These are phyloP conservation scores for Scutellaria galericulata DNA, from an alignment of 257 asterid species.

Conservation along the genomic window DNA sequence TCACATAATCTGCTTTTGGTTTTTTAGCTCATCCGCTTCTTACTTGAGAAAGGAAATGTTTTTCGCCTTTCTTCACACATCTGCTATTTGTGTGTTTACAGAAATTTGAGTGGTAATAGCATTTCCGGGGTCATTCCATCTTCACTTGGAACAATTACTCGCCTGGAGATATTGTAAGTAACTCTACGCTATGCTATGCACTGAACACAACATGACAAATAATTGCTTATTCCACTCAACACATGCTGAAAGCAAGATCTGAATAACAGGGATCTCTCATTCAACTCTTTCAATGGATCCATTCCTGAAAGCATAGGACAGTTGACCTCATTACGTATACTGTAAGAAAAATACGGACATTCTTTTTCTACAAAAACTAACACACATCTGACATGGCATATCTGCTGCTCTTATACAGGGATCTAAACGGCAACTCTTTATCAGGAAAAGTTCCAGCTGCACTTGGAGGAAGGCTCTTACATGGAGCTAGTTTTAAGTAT, in stretches of 20 bases:
- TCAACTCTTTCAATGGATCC: slow-evolving; percentile 84
- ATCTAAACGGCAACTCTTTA: slow-evolving; percentile 87
- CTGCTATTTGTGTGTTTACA: slow-evolving; percentile 40
- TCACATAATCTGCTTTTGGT: neutral
- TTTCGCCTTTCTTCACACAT: neutral
- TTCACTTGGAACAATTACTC: slow-evolving; percentile 68
- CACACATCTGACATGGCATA: slow-evolving; percentile 4
- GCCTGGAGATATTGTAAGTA: slow-evolving; percentile 78
- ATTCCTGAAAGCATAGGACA: slow-evolving; percentile 91
- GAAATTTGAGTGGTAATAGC: slow-evolving; percentile 94
- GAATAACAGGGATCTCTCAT: slow-evolving; percentile 85
- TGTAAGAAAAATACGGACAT: slow-evolving; percentile 63
- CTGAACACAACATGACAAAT: slow-evolving; percentile 2
- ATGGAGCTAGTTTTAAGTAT: slow-evolving; percentile 77
- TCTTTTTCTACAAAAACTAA: neutral
- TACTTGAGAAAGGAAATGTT: neutral
- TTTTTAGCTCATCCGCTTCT: neutral
- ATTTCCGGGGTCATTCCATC: slow-evolving; percentile 81
- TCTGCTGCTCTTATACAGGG: slow-evolving; percentile 51
- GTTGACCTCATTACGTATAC: slow-evolving; percentile 62
- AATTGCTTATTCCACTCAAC: slow-evolving; percentile 21
- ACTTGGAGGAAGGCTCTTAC: slow-evolving; percentile 92
- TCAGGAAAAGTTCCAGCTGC: slow-evolving; percentile 89
- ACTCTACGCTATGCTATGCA: slow-evolving; percentile 5
- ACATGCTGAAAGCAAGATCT: slow-evolving; percentile 40